Percentiles rank a stretch among this genome's conserved stretches.
These are phyloP conservation scores for Globisporangium mamillatum DNA, from an alignment of 352 stramenopile genomes.

Conservation along the genomic window DNA sequence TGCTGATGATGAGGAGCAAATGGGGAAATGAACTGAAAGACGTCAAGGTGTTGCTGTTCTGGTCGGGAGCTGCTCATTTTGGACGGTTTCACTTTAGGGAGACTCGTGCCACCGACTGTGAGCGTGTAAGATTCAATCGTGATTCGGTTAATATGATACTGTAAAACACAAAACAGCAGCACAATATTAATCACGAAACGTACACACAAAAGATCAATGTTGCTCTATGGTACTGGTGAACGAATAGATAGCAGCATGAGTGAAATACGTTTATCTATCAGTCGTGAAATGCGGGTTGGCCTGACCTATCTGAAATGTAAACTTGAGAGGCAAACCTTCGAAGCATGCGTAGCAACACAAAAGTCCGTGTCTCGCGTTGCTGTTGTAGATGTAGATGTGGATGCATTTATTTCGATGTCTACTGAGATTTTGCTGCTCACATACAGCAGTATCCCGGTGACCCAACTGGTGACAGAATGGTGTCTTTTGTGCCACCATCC, in stretches of 20 bases:
- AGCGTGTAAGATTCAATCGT: constrained; percentile 6
- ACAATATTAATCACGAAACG: background rate
- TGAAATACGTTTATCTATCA: background rate
- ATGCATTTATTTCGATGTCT: background rate
- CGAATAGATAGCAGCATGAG: background rate
- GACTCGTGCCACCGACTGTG: background rate
- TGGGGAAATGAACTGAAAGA: constrained; percentile 8
- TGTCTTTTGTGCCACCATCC: background rate
- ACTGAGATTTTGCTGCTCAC: background rate
- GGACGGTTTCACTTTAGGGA: background rate
- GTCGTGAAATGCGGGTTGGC: background rate
- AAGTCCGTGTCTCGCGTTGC: background rate
- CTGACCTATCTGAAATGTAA: background rate
- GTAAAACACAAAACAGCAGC: background rate
- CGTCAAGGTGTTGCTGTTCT: constrained; percentile 4
- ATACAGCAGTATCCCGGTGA: background rate
- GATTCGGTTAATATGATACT: background rate
- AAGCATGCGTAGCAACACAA: background rate
- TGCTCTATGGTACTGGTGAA: background rate
- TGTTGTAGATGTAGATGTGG: background rate
- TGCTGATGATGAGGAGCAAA: background rate
- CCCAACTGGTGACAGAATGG: background rate
- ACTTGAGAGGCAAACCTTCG: background rate
- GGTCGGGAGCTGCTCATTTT: background rate
- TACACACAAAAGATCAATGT: background rate